Evolutionary conservation across 192 early-diverging fungal species (phyloP).

Genomic region (Tieghemiomyces parasiticus): DNA sequence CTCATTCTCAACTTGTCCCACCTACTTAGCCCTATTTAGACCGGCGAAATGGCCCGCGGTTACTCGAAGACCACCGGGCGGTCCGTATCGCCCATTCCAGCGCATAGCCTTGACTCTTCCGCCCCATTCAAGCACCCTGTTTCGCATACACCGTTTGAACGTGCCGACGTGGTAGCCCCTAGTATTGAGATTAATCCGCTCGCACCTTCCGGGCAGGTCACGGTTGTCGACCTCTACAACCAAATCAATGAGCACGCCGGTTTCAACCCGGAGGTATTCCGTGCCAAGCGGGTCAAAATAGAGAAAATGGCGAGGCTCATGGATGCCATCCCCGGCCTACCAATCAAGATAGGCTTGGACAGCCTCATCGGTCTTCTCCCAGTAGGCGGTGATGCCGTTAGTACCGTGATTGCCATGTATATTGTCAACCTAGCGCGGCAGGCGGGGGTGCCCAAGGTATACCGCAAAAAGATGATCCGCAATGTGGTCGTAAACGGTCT

Average conservation of each 20-base stretch:
- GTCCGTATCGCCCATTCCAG: no score
- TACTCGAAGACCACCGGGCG: no score
- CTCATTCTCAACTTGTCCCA: no score
- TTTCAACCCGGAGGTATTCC: conserved; percentile 2
- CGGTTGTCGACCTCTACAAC: no score
- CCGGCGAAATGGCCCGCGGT: no score
- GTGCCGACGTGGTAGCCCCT: no score
- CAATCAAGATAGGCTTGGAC: conserved; percentile 18
- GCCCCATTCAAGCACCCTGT: no score
- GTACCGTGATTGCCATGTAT: conserved; percentile 18
- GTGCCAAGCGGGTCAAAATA: neutral
- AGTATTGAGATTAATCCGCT: no score
- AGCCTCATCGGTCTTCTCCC: conserved; percentile 25
- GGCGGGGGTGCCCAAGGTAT: conserved; percentile 18
- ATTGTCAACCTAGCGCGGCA: conserved; percentile 16
- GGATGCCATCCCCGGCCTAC: conserved; percentile 4
- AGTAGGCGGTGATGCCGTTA: conserved; percentile 25
- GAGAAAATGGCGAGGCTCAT: neutral
- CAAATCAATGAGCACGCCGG: neutral
- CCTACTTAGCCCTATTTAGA: no score
- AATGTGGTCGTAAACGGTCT: conserved; percentile 26
- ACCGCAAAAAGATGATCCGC: conserved; percentile 23
- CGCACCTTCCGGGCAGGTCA: no score
- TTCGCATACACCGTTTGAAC: no score
- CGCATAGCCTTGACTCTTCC: no score